Percentiles rank a stretch among this genome's conserved stretches.
phyloP scores from a whole-genome alignment of 805 yeast species.

The Candida tammaniensis region DNA sequence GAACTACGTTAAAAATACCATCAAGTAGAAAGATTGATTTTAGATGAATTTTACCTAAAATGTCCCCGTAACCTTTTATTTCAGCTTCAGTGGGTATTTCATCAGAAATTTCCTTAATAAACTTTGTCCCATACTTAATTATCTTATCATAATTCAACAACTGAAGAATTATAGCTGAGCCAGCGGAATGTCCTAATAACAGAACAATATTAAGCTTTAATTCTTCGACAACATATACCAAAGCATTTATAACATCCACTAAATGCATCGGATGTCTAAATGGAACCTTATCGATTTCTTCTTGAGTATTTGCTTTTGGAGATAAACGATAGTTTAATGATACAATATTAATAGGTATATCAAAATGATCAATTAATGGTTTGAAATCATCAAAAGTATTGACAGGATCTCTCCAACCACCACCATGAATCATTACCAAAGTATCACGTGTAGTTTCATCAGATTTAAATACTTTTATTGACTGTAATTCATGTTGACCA shows the following conservation, averaged over 20 bases:
- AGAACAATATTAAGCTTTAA: conserved; percentile 14
- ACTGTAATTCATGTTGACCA: conserved; percentile 34
- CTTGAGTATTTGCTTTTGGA: conserved; percentile 35
- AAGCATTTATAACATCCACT: conserved; percentile 49
- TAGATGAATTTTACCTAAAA: conserved; percentile 2
- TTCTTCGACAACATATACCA: conserved; percentile 26
- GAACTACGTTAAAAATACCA: conserved; percentile 62
- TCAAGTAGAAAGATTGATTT: conserved; percentile 37
- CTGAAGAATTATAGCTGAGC: conserved; percentile 66
- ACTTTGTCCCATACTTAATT: conserved; percentile 14
- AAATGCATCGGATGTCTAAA: conserved; percentile 61
- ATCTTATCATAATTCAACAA: conserved; percentile 29
- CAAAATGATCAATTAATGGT: conserved; percentile 9
- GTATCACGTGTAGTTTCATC: conserved; percentile 17
- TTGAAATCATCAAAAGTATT: conserved; percentile 60
- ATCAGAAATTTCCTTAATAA: not conserved
- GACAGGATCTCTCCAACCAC: conserved; percentile 77
- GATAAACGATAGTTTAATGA: conserved; percentile 63
- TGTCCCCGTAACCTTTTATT: not conserved
- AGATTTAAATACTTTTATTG: conserved; percentile 24
- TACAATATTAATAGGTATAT: conserved; percentile 16
- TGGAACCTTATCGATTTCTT: conserved; percentile 8
- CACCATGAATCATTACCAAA: conserved; percentile 74
- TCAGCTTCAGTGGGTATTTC: not conserved
- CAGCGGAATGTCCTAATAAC: conserved; percentile 75